These are phyloP conservation scores for Talaromyces amestolkiae DNA, from an alignment of 2,329 filamentous ascomycete genomes.

Conservation along the genomic window DNA sequence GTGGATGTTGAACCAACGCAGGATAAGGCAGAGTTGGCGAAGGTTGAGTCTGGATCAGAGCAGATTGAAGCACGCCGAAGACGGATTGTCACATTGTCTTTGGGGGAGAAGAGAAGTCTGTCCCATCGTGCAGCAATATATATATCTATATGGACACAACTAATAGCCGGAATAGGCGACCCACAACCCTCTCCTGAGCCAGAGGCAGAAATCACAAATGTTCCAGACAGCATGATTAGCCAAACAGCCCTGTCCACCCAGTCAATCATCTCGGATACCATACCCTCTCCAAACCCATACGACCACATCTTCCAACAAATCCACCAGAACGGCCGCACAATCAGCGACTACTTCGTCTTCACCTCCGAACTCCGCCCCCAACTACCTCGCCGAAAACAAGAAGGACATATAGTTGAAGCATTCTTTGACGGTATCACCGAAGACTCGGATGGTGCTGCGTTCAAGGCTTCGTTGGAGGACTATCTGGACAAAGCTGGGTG, in stretches of 20 bases:
- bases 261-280: slow-evolving; percentile 10
- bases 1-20: not conserved
- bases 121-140: too few species aligned
- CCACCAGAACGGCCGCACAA: slow-evolving; percentile 25
- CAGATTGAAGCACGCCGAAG: not conserved
- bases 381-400: slow-evolving; percentile 22
- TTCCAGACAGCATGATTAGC: not conserved
- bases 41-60: not conserved
- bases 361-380: slow-evolving; percentile 23
- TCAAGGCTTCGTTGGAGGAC: slow-evolving; percentile 24
- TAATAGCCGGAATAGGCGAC: not conserved
- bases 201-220: not conserved
- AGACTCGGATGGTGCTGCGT: slow-evolving; percentile 15
- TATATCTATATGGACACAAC: not conserved
- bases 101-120: slow-evolving; percentile 1
- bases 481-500: slow-evolving; percentile 27
- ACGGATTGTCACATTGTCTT: slow-evolving; percentile 2
- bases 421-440: slow-evolving; percentile 34
- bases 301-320: slow-evolving; percentile 17
- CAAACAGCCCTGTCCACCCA: not conserved
- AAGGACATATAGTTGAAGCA: slow-evolving; percentile 26
- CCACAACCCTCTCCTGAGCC: not conserved
- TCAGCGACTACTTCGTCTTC: slow-evolving; percentile 29
- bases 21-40: not conserved
- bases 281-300: not conserved